Conservation (phyloP, 2,329 filamentous ascomycete species). For the Plectosphaerella sp. region DNA sequence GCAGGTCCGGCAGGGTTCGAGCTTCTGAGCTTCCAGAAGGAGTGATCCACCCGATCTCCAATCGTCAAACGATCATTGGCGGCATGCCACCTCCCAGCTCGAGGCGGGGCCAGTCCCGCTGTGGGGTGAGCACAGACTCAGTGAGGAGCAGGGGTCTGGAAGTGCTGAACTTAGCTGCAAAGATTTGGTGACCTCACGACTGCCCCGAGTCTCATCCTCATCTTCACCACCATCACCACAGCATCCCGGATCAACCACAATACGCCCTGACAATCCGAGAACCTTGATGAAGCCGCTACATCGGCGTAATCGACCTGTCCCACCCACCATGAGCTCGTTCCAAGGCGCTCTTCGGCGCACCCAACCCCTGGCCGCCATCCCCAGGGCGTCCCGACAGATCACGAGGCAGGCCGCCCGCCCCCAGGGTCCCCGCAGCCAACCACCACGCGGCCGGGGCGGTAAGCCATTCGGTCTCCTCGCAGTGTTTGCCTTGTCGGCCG, state of each 20-base stretch:
- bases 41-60: neutral
- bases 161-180: neutral
- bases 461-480: conserved; percentile 23
- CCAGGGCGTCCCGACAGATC: conserved; percentile 21
- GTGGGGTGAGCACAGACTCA: neutral
- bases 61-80: neutral
- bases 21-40: no score
- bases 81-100: neutral
- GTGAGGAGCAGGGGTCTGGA: neutral
- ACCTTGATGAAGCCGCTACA: neutral
- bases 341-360: neutral
- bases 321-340: conserved; percentile 1
- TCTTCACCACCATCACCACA: no score
- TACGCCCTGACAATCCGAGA: no score
- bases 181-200: neutral
- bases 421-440: conserved; percentile 7
- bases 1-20: neutral
- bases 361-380: conserved; percentile 11
- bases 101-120: neutral
- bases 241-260: no score
- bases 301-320: neutral
- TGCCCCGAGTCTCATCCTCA: neutral
- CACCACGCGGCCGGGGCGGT: conserved; percentile 15
- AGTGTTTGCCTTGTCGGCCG: conserved; percentile 22
- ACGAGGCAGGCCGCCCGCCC: neutral